Base-by-base conservation (phyloP, 805 yeast genomes). In the Suhomyces vadensis region DNA sequence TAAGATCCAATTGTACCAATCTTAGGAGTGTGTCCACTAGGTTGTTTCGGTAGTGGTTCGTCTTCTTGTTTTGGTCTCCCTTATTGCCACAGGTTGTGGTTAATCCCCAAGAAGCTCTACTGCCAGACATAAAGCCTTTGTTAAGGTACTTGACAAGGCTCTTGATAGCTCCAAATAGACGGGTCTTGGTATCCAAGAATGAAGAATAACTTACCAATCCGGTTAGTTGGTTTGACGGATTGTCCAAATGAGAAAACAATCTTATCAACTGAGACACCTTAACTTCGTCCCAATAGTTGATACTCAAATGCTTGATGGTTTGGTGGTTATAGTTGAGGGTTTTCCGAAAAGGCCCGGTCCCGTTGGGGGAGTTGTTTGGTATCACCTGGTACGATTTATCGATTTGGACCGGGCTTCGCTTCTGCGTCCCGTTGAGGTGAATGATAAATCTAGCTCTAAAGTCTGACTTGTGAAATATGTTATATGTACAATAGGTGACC, bases 401-500 rank as follows among this genome's bases (percentile, higher is more conserved):
- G n/a, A 65, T 49, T 26, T 70, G 65, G 17, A 67, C 54, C 1
- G 65, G 59, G 9, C 20, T 40, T 17, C 26, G 41, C 25, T 46
- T 42, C 35, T 24, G 45, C 27, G 41, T 19, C 10, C 50, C 50
- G 7, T 29, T 25, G 39, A 46, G 24, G 14, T 54, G 53, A 5
- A 77, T 57, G 14, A 76, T 66, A 47, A 58, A 79, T 75, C 56
- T 81, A 61, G 53, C 89, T 80, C 97, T 73, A 31, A 91, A 67
- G 61, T 92, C 99, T 4, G 84, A 76, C 43, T 75, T 76, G 29
- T 81, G 69, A 56, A 94, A 87, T 14, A 84, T 74, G 62, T 94
- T 91, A 67, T 82, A 88, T 11, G 82, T 64, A 61, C 89, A 84
- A 51, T 74, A 81, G 0, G 88, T 82, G 17, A 77, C 77, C 39